phyloP scores from a whole-genome alignment of 257 asterid species.

The Nicotiana sylvestris region DNA sequence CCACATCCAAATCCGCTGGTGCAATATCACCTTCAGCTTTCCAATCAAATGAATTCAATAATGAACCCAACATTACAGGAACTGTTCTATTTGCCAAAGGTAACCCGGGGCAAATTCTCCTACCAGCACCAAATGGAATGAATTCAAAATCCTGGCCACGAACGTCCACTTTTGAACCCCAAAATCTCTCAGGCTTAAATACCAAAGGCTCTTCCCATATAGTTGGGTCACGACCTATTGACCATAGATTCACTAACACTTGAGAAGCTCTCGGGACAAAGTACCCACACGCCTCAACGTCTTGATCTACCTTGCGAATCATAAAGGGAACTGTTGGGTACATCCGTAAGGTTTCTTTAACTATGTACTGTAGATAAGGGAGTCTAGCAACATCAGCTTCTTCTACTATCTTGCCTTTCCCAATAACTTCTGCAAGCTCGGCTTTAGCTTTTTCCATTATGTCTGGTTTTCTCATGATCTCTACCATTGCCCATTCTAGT shows the following conservation, averaged over 20 bases:
- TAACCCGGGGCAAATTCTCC: constrained; percentile 75
- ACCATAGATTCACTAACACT: constrained; percentile 56
- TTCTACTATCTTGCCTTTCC: constrained; percentile 40
- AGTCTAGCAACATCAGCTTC: constrained; percentile 47
- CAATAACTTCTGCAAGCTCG: constrained; percentile 51
- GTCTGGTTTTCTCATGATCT: constrained; percentile 50
- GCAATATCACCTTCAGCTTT: too few relatives aligned
- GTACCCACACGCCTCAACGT: constrained; percentile 45
- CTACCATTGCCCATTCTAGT: constrained; percentile 83
- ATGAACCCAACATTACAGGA: constrained; percentile 57
- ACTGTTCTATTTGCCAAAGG: constrained; percentile 47
- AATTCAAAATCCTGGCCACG: constrained; percentile 60
- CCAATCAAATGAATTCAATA: constrained; percentile 42
- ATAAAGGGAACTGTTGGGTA: constrained; percentile 75
- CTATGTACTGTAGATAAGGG: constrained; percentile 49
- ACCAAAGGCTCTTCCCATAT: constrained; percentile 48
- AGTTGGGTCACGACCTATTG: constrained; percentile 58
- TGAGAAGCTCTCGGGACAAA: constrained; percentile 45
- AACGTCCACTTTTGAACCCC: constrained; percentile 41
- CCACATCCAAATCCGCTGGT: too few relatives aligned
- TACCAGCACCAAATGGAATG: constrained; percentile 71
- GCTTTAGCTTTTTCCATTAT: constrained; percentile 41
- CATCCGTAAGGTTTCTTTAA: constrained; percentile 60
- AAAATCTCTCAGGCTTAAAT: constrained; percentile 66
- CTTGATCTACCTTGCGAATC: constrained; percentile 45